These are phyloP conservation scores for Colletotrichum sp. DNA, from an alignment of 2,329 filamentous ascomycete genomes.

Conservation along the genomic window DNA sequence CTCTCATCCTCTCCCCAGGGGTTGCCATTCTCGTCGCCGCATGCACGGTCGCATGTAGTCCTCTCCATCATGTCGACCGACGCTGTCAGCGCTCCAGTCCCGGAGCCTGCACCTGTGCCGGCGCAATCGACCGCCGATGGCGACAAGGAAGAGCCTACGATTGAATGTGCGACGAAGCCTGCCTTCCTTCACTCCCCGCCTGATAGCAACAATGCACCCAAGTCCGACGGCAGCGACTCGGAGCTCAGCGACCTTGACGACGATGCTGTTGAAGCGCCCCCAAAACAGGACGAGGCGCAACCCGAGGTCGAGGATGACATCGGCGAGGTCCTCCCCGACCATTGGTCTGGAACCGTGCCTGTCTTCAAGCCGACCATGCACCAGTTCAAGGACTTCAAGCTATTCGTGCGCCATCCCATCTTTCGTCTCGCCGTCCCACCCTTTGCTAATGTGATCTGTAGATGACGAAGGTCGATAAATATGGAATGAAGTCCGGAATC, in stretches of 20 bases:
- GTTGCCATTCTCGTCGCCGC: neutral
- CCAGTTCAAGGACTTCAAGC: slow-evolving; percentile 93
- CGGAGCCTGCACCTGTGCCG: slow-evolving; percentile 36
- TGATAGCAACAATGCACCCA: slow-evolving; percentile 66
- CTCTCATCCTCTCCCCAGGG: neutral
- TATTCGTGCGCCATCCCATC: slow-evolving; percentile 68
- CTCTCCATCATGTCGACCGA: slow-evolving; percentile 59
- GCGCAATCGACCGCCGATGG: slow-evolving; percentile 24
- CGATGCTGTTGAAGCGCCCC: slow-evolving; percentile 41
- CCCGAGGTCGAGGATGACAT: slow-evolving; percentile 56
- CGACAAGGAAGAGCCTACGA: slow-evolving; percentile 25
- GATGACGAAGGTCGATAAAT: slow-evolving; percentile 85
- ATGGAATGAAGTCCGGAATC: slow-evolving; percentile 97
- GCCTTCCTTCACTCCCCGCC: slow-evolving; percentile 67
- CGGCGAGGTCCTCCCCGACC: slow-evolving; percentile 81
- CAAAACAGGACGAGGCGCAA: slow-evolving; percentile 24
- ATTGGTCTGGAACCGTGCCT: slow-evolving; percentile 90
- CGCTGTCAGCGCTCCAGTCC: slow-evolving; percentile 55
- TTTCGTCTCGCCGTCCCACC: neutral
- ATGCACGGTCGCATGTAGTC: slow-evolving; percentile 48
- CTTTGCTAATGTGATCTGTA: slow-evolving; percentile 37
- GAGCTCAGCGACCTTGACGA: slow-evolving; percentile 72
- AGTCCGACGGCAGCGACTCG: slow-evolving; percentile 66
- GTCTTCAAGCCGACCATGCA: slow-evolving; percentile 96
- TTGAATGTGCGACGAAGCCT: slow-evolving; percentile 45